Conservation (phyloP, 2,329 filamentous ascomycete genomes). For the Monilinia vaccinii-corymbosi region DNA sequence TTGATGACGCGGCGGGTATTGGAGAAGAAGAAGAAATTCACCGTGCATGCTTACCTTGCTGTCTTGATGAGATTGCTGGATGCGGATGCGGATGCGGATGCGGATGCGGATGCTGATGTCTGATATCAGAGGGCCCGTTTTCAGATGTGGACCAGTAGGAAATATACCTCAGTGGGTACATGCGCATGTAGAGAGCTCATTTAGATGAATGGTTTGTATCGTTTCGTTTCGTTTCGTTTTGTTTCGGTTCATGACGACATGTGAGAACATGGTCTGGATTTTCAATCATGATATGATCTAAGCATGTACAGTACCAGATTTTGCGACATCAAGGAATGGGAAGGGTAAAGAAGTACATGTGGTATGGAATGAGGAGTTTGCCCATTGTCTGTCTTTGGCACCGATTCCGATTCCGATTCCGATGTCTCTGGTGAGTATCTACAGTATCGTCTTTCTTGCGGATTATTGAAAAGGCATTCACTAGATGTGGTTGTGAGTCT, state of each 20-base stretch:
- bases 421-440: not conserved
- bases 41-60: too few species aligned
- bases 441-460: not conserved
- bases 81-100: too few species aligned
- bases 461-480: too few species aligned
- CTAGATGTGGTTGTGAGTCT: too few species aligned
- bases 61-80: not conserved
- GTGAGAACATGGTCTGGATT: not conserved
- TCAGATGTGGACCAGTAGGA: not conserved
- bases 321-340: not conserved
- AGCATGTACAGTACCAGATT: not conserved
- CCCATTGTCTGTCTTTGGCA: not conserved
- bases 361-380: not conserved
- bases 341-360: not conserved
- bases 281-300: not conserved
- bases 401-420: not conserved
- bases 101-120: too few species aligned
- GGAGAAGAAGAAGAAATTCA: not conserved
- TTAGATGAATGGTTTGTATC: not conserved
- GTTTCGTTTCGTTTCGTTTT: not conserved
- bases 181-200: not conserved
- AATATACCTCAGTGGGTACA: slow-evolving; percentile 7
- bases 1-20: not conserved
- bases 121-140: not conserved
- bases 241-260: too few species aligned